Percentiles rank a stretch among this genome's conserved stretches.
Conservation (phyloP, 2,329 filamentous ascomycete species). For the Monosporascus sp. region DNA sequence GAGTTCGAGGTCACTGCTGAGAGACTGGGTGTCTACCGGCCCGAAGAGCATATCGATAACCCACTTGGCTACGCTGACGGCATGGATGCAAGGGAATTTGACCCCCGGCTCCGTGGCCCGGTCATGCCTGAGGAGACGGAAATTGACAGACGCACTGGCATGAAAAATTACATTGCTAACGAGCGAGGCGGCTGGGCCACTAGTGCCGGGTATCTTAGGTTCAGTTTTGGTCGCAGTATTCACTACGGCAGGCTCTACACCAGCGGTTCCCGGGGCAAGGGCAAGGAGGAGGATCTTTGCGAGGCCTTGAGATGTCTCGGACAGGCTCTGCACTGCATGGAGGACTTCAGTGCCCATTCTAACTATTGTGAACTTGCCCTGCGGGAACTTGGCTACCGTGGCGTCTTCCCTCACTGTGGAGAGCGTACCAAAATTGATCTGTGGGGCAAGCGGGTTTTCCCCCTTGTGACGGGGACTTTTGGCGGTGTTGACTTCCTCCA, state of each 20-base stretch:
- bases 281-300: slow-evolving; percentile 71
- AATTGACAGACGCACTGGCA: slow-evolving; percentile 73
- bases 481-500: slow-evolving; percentile 81
- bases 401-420: slow-evolving; percentile 74
- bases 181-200: slow-evolving; percentile 85
- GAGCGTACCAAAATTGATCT: slow-evolving; percentile 58
- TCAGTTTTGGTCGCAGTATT: slow-evolving; percentile 67
- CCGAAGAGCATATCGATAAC: slow-evolving; percentile 71
- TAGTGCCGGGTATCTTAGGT: slow-evolving; percentile 76
- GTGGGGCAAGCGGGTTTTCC: slow-evolving; percentile 62
- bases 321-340: slow-evolving; percentile 70
- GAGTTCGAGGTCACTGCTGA: slow-evolving; percentile 82
- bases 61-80: slow-evolving; percentile 84
- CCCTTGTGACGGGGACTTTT: slow-evolving; percentile 70
- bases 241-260: slow-evolving; percentile 75
- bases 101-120: slow-evolving; percentile 74
- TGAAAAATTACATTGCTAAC: slow-evolving; percentile 99
- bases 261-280: slow-evolving; percentile 53
- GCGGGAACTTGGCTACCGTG: slow-evolving; percentile 62
- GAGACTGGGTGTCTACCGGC: slow-evolving; percentile 72
- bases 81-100: slow-evolving; percentile 75
- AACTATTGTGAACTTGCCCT: slow-evolving; percentile 78
- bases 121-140: slow-evolving; percentile 66
- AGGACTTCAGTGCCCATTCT: slow-evolving; percentile 76
- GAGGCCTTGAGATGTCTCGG: slow-evolving; percentile 73